Evolutionary conservation across 805 yeast genomes (phyloP).

Genomic region (Priceomyces haplophilus): DNA sequence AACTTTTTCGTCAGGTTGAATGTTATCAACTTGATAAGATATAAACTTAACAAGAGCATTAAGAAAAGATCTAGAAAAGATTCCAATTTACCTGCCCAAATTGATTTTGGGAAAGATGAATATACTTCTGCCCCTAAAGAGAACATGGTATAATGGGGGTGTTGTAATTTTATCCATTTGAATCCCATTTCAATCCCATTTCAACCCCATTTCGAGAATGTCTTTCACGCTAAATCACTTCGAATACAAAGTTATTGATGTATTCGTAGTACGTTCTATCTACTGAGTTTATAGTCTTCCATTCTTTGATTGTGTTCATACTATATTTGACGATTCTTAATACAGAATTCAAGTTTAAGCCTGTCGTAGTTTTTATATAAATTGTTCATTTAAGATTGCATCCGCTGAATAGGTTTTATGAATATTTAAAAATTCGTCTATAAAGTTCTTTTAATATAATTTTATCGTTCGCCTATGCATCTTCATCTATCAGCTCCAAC

Average conservation of each 20-base stretch:
- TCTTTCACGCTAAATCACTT: background rate
- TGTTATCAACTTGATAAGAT: slow-evolving; percentile 3
- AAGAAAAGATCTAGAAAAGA: slow-evolving; percentile 51
- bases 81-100: slow-evolving; percentile 47
- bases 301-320: background rate
- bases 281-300: background rate
- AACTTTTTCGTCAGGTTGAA: slow-evolving; percentile 3
- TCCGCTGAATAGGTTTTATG: too few relatives aligned
- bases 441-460: too few relatives aligned
- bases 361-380: too few relatives aligned
- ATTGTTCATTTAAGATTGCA: too few relatives aligned
- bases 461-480: too few relatives aligned
- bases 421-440: too few relatives aligned
- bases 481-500: slow-evolving; percentile 32
- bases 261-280: background rate
- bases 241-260: background rate
- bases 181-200: background rate
- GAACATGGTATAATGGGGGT: slow-evolving; percentile 2
- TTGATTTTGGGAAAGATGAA: slow-evolving; percentile 24
- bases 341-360: background rate
- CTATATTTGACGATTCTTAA: background rate
- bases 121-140: background rate
- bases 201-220: too few relatives aligned
- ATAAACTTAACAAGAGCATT: slow-evolving; percentile 13
- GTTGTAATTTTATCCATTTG: background rate